Percentiles rank a stretch among this genome's conserved stretches.
phyloP scores from a whole-genome alignment of 805 yeast species.

The Candida lessepsii region DNA sequence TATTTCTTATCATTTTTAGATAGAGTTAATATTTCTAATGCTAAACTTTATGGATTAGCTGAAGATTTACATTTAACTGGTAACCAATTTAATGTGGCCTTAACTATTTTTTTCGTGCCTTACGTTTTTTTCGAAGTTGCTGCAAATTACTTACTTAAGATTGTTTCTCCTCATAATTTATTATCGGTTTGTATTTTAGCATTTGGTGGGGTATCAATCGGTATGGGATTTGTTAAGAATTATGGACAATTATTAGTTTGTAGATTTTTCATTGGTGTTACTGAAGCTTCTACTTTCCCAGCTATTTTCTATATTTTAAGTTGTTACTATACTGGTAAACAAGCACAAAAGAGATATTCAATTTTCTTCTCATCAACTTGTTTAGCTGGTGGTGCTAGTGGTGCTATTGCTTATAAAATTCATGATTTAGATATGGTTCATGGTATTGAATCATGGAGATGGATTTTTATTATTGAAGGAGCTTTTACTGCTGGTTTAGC shows the following conservation, averaged over 20 bases:
- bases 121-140: conserved; percentile 64
- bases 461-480: conserved; percentile 53
- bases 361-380: conserved; percentile 70
- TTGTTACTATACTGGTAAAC: conserved; percentile 61
- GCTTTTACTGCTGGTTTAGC: conserved; percentile 36
- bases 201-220: conserved; percentile 65
- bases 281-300: conserved; percentile 74
- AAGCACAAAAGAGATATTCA: conserved; percentile 67
- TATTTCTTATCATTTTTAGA: conserved; percentile 78
- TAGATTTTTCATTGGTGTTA: conserved; percentile 63
- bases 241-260: conserved; percentile 61
- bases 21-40: conserved; percentile 80
- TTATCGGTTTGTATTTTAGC: conserved; percentile 53
- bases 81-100: conserved; percentile 59
- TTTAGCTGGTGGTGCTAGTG: conserved; percentile 77
- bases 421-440: conserved; percentile 49
- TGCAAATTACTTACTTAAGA: conserved; percentile 60
- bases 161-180: conserved; percentile 64
- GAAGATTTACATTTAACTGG: conserved; percentile 53
- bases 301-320: conserved; percentile 70
- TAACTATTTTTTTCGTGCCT: conserved; percentile 72
- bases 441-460: conserved; percentile 48
- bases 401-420: conserved; percentile 67
- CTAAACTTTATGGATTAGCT: conserved; percentile 68
- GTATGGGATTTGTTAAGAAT: conserved; percentile 62